Evolutionary conservation across 2,329 filamentous ascomycete genomes (phyloP).

Genomic region (Incumbomyces lentus): DNA sequence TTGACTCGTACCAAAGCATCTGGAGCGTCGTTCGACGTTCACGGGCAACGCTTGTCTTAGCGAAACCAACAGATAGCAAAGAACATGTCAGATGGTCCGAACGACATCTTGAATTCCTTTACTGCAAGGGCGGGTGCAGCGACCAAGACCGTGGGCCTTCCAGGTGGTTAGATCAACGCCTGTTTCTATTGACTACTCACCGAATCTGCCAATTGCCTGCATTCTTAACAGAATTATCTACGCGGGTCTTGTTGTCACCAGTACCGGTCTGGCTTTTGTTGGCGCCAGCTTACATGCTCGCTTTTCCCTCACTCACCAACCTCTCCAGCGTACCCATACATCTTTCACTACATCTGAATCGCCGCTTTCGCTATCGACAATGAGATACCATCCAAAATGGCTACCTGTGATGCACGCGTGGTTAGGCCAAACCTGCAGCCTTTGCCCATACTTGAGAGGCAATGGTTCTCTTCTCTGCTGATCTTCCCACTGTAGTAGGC

Average conservation of each 20-base stretch:
- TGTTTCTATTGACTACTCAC: background rate
- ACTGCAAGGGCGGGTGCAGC: no score
- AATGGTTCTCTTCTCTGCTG: conserved; percentile 33
- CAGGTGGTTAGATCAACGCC: no score
- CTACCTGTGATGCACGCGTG: conserved; percentile 69
- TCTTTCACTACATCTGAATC: conserved; percentile 55
- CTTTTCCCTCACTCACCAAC: conserved; percentile 53
- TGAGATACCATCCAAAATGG: conserved; percentile 60
- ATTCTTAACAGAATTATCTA: background rate
- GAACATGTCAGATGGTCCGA: no score
- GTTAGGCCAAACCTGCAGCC: conserved; percentile 65
- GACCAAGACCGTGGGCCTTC: no score
- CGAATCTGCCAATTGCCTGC: background rate
- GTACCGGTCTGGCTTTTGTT: background rate
- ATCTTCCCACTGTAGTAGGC: conserved; percentile 52
- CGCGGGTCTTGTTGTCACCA: background rate
- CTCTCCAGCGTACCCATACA: conserved; percentile 61
- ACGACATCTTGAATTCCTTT: no score
- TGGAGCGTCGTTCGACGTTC: no score
- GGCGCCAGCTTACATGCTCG: background rate
- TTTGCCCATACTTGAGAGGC: conserved; percentile 51
- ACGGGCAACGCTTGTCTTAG: no score
- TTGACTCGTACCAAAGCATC: no score
- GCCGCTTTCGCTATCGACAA: conserved; percentile 53
- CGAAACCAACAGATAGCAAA: no score